A percentile compares a stretch with the other conserved stretches of the same genome.
These are phyloP conservation scores for Sphagnum tenellum DNA, from an alignment of 225 moss, liverwort and hornwort genomes.

Conservation along the genomic window DNA sequence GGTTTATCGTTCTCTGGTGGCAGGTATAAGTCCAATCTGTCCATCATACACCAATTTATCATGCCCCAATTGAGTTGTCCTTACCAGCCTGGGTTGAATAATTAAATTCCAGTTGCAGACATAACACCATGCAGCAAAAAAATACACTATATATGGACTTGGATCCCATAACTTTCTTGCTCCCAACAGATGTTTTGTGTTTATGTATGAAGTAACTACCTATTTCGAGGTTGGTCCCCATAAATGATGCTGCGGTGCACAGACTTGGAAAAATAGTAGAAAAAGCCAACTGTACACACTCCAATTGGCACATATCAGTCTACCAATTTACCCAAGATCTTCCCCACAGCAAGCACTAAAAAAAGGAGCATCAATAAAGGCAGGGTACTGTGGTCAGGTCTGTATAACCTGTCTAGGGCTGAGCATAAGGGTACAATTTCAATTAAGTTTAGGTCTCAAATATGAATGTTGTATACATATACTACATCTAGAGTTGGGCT, in stretches of 20 bases:
- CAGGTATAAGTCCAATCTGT: conserved; percentile 71
- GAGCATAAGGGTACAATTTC: not conserved
- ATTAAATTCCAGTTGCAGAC: not conserved
- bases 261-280: conserved; percentile 56
- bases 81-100: too few relatives aligned
- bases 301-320: too few relatives aligned
- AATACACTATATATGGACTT: not conserved
- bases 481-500: not conserved
- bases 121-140: not conserved
- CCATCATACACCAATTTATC: conserved; percentile 3
- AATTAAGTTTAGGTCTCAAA: not conserved
- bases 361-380: not conserved
- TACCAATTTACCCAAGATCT: not conserved
- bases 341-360: not conserved
- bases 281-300: conserved; percentile 50
- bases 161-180: not conserved
- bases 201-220: conserved; percentile 17
- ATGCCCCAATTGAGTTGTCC: too few relatives aligned
- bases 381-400: not conserved
- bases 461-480: not conserved
- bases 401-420: not conserved
- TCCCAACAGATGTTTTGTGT: not conserved
- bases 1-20: conserved; percentile 23
- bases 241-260: conserved; percentile 72
- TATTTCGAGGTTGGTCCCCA: conserved; percentile 75